Evolutionary conservation across 202 grass and related monocot species (phyloP).

Genomic region (Eragrostis tef): DNA sequence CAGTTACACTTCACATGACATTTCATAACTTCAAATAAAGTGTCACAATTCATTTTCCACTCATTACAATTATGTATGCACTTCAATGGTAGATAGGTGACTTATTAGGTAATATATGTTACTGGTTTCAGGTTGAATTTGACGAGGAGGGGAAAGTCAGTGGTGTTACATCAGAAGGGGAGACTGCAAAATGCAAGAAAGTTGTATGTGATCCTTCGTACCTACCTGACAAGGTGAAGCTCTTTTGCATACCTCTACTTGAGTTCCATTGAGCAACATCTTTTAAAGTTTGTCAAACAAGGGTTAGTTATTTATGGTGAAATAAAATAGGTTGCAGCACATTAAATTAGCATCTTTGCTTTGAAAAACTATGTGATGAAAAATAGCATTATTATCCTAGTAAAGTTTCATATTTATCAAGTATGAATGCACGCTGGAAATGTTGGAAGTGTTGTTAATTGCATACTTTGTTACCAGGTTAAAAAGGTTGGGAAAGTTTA

Average conservation of each 20-base stretch:
- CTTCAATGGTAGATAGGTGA: not conserved
- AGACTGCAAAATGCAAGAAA: slow-evolving; percentile 87
- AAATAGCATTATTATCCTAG: not conserved
- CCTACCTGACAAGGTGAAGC: slow-evolving; percentile 74
- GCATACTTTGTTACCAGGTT: slow-evolving; percentile 51
- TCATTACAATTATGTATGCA: not conserved
- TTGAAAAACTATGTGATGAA: not conserved
- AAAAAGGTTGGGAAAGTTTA: slow-evolving; percentile 82
- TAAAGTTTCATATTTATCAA: not conserved
- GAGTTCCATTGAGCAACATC: not conserved
- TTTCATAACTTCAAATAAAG: not conserved
- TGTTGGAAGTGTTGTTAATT: slow-evolving; percentile 23
- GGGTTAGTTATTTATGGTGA: not conserved
- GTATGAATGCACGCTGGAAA: not conserved
- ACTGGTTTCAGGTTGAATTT: slow-evolving; percentile 78
- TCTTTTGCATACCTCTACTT: not conserved
- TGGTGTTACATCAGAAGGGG: slow-evolving; percentile 86
- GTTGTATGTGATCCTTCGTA: slow-evolving; percentile 97
- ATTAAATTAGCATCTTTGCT: not conserved
- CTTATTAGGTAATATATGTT: not conserved
- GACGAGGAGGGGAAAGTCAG: slow-evolving; percentile 74
- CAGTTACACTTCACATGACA: not conserved
- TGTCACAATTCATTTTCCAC: not conserved
- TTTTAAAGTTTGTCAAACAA: not conserved
- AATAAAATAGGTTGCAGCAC: not conserved